Evolutionary conservation across 2,329 filamentous ascomycete species (phyloP), one percentile per base, ranked within the genome.

Genomic region (Ophiostoma piceae): DNA sequence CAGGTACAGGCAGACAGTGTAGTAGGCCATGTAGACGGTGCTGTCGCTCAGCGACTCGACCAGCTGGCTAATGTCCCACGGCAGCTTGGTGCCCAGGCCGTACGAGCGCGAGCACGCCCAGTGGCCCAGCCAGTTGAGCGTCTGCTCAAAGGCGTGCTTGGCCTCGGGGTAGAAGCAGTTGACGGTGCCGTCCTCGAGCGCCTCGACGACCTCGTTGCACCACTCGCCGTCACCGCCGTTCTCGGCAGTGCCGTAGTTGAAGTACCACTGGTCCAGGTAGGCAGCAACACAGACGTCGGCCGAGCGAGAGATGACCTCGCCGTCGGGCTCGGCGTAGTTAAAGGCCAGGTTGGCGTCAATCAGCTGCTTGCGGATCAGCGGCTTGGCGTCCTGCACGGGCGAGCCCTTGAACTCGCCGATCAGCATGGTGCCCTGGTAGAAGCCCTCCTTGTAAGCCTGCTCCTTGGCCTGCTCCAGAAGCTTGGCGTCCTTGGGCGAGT

Each of bases 61-160:
- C 71, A 98, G 84, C 83, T 96, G 95, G 74, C 90, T 86, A 69
- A 87, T 86, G 76, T 98, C 95, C 94, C 95, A 99, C 11, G 95
- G 95, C 65, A 99, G 87, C 81, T 93, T 95, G 4, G 94, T 95
- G 66, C 95, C 95, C 66, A 98, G 86, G 77, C 95, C 95, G 75
- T 93, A 99, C 9, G 91, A 92, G 78, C 95, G 87, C 67, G 92
- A 92, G 77, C 94, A 97, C 60, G 95, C 94, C 95, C 95, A 99
- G 78, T 95, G 92, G 78, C 92, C 92, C 73, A 99, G 85, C 95
- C 95, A 99, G 79, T 90, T 88, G 62, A 99, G 84, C 54, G 94
- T 94, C 74, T 90, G 89, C 79, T 93, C 88, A 78, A 98, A 96
- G 7, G 87, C 87, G 77, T 94, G 87, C 79, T 88, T 90, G 67